Evolutionary conservation across 192 early-diverging fungal species (phyloP).

Genomic region (Coemansia javaensis): DNA sequence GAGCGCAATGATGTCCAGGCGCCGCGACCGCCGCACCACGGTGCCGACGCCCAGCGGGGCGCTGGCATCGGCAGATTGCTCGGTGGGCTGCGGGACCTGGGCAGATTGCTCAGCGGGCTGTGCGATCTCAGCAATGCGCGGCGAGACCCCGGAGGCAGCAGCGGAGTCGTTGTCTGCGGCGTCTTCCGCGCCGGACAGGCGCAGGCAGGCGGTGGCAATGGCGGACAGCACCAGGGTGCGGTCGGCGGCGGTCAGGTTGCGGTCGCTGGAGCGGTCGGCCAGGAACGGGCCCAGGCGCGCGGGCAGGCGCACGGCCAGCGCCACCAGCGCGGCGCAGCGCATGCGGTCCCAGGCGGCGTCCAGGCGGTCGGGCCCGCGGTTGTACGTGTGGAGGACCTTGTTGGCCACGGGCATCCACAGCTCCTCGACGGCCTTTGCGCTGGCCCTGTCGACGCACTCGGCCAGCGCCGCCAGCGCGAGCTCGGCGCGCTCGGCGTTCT

Average conservation of each 20-base stretch:
- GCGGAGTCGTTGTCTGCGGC: background rate
- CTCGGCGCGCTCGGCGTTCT: slow-evolving; percentile 5
- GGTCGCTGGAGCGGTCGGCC: slow-evolving; percentile 36
- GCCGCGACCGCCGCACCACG: slow-evolving; percentile 32
- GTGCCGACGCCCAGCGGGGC: slow-evolving; percentile 13
- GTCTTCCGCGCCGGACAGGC: slow-evolving; percentile 11
- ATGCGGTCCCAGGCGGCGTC: slow-evolving; percentile 29
- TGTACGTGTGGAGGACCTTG: slow-evolving; percentile 26
- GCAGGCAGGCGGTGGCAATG: slow-evolving; percentile 36
- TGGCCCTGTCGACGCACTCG: slow-evolving; percentile 20
- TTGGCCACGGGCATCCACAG: slow-evolving; percentile 32
- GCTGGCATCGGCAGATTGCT: no score
- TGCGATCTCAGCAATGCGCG: no score
- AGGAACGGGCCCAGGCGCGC: slow-evolving; percentile 27
- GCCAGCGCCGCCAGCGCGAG: slow-evolving; percentile 31
- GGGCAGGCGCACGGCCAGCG: slow-evolving; percentile 22
- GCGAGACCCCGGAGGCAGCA: no score
- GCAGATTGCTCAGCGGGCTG: no score
- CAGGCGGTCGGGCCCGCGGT: slow-evolving; percentile 33
- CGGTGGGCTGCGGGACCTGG: no score
- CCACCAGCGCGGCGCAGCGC: slow-evolving; percentile 20
- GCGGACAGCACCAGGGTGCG: slow-evolving; percentile 40
- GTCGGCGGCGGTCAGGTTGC: slow-evolving; percentile 34
- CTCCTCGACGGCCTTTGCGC: slow-evolving; percentile 25
- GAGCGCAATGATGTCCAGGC: slow-evolving; percentile 38